Evolutionary conservation across 176 grass and related monocot species (phyloP), one percentile per base, ranked within the genome.

Genomic region (Musa beccarii): DNA sequence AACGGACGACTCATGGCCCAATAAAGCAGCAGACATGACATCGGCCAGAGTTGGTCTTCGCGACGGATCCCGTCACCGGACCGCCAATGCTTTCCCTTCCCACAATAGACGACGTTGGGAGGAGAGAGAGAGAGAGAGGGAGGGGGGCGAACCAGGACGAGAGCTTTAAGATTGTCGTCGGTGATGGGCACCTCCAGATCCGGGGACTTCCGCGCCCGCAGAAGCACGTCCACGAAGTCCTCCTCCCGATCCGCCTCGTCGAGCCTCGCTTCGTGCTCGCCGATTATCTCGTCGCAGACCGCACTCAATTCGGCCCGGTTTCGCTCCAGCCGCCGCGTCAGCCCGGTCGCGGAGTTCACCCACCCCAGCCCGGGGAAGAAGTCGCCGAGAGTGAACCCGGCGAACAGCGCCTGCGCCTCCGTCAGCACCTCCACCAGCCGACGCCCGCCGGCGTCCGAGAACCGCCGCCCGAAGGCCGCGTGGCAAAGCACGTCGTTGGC

Each of bases 361-460:
- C 59, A 65, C 0, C 76, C 73, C 63, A 83, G 26, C 59, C 77
- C 78, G 1, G 56, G 74, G 15, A 86, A 19, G 1, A 76, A 6
- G 8, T 68, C 69, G 49, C 64, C 11, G 51, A 52, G 57, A 2
- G 50, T 85, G 82, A 93, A 93, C 50, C 79, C 87, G 0, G 26
- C 26, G 0, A 89, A 20, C 3, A 84, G 84, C 17, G 84, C 84
- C 63, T 80, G 76, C 0, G 65, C 10, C 59, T 90, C 87, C 79
- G 85, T 88, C 61, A 90, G 78, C 80, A 80, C 85, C 75, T 80
- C 74, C 72, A 87, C 85, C 67, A 81, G 79, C 56, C 85, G 76
- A n/a, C 76, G 76, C 79, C 85, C 79, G 17, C 43, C 22, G 11
- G 80, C 72, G 1, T 6, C 72, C 59, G 59, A 62, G 28, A 59